Base-by-base conservation (phyloP, 2,329 filamentous ascomycete species). In the Fusarium concolor region DNA sequence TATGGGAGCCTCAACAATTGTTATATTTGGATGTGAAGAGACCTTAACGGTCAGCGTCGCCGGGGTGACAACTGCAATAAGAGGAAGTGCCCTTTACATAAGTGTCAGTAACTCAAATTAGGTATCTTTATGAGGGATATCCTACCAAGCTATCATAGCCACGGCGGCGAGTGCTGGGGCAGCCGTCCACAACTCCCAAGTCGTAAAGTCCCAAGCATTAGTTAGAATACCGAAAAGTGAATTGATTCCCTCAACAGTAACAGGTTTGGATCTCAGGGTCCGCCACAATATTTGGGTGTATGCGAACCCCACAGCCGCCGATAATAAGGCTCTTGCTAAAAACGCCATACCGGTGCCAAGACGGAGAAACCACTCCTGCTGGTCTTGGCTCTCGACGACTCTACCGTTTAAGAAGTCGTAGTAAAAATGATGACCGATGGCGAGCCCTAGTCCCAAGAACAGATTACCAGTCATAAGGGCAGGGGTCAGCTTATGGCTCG, bases 281-380 rank as follows among this genome's bases (percentile, higher is more conserved):
- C 26, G 31, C 65, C 65, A 67, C 2, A 67, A 24, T 14, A 67
- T 47, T 3, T 67, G 63, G 0, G 45, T 52, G 2, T 67, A 67
- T 10, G 58, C 65, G 3, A 67, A 31, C 0, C 62, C 49, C 2
- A 46, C 52, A 1, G 62, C 47, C 1, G 62, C 65, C 1, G 65
- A 58, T 5, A 67, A 14, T 0, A 43, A 5, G 1, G 65, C 28
- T 10, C 52, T 18, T 0, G 33, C 26, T 0, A 67, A 26, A 7
- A 67, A 67, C 1, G 65, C 63, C 2, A 67, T 20, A 2, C 65
- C 65, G 0, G 63, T 67, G 1, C 65, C 65, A 0, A 67, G 24
- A 10, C 65, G 63, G 1, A 67, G 7, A 7, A 42, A 63, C 63
- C 65, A 67, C n/a, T 67, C 62, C 29, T 67, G 65, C 1, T 67